Percentiles rank a stretch among this genome's conserved stretches.
These are phyloP conservation scores for Diospyros lotus DNA, from an alignment of 148 eudicot species.

Conservation along the genomic window DNA sequence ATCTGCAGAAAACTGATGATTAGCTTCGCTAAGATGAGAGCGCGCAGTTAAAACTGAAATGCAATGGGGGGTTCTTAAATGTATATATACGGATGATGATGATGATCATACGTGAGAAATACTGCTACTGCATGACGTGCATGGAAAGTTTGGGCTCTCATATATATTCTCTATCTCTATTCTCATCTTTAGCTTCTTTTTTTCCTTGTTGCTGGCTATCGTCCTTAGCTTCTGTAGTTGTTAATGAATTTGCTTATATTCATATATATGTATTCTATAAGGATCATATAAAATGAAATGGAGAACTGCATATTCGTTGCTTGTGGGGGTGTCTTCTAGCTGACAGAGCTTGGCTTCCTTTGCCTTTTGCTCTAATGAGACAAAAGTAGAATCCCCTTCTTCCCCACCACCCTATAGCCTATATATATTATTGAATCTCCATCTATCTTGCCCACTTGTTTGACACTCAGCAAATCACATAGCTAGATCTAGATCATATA, in stretches of 20 bases:
- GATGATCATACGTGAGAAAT: neutral
- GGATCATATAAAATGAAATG: neutral
- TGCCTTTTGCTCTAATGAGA: constrained; percentile 35
- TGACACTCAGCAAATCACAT: too few species aligned
- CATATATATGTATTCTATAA: neutral
- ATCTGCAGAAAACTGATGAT: too few species aligned
- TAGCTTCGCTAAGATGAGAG: too few species aligned
- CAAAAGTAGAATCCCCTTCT: constrained; percentile 37
- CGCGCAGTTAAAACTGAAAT: too few species aligned
- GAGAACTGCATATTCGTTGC: constrained; percentile 36
- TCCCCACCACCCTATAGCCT: neutral
- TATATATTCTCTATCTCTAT: neutral
- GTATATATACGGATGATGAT: neutral
- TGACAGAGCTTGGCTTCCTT: constrained; percentile 31
- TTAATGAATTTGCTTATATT: neutral
- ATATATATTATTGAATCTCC: constrained; percentile 19
- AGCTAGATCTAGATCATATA: neutral
- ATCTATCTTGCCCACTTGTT: neutral
- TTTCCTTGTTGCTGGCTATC: too few species aligned
- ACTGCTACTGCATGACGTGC: constrained; percentile 18
- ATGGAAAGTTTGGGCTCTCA: constrained; percentile 26
- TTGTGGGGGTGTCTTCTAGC: constrained; percentile 22
- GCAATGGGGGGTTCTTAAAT: too few species aligned
- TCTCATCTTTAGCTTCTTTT: neutral
- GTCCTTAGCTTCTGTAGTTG: too few species aligned